These are phyloP conservation scores for Vitis hybrid DNA, from an alignment of 177 flowering plant species.

Conservation along the genomic window DNA sequence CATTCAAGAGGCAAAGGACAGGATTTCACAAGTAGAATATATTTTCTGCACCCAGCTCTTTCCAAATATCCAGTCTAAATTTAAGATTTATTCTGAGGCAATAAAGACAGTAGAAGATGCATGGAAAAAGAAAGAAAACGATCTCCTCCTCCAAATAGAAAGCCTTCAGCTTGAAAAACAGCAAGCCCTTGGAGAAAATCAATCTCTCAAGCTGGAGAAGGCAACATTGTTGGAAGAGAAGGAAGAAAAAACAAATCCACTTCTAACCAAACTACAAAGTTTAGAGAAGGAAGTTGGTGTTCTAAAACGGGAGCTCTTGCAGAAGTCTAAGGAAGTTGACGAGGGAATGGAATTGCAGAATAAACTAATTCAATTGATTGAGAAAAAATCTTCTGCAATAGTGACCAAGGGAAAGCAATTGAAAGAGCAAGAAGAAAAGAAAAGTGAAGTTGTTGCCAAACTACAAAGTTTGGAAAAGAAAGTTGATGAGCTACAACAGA, in stretches of 20 bases:
- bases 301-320: slow-evolving; percentile 24
- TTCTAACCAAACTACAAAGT: slow-evolving; percentile 11
- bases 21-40: slow-evolving; percentile 82
- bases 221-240: slow-evolving; percentile 19
- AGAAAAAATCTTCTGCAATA: slow-evolving; percentile 19
- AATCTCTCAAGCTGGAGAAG: slow-evolving; percentile 45
- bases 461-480: slow-evolving; percentile 30
- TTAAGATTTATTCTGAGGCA: slow-evolving; percentile 51
- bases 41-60: slow-evolving; percentile 77
- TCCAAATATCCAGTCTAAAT: slow-evolving; percentile 58
- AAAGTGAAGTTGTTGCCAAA: slow-evolving; percentile 16
- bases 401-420: slow-evolving; percentile 17
- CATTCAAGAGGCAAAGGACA: slow-evolving; percentile 86
- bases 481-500: slow-evolving; percentile 38
- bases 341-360: slow-evolving; percentile 34
- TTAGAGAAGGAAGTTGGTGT: slow-evolving; percentile 18
- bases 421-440: slow-evolving; percentile 28
- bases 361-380: slow-evolving; percentile 21
- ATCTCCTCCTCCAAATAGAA: slow-evolving; percentile 43
- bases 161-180: slow-evolving; percentile 47
- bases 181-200: slow-evolving; percentile 43
- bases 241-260: slow-evolving; percentile 21
- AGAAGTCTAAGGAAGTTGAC: slow-evolving; percentile 35
- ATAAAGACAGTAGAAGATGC: slow-evolving; percentile 53
- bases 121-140: slow-evolving; percentile 56